Evolutionary conservation across 78 protist species (phyloP).

Genomic region (Dictyostelium purpureum): DNA sequence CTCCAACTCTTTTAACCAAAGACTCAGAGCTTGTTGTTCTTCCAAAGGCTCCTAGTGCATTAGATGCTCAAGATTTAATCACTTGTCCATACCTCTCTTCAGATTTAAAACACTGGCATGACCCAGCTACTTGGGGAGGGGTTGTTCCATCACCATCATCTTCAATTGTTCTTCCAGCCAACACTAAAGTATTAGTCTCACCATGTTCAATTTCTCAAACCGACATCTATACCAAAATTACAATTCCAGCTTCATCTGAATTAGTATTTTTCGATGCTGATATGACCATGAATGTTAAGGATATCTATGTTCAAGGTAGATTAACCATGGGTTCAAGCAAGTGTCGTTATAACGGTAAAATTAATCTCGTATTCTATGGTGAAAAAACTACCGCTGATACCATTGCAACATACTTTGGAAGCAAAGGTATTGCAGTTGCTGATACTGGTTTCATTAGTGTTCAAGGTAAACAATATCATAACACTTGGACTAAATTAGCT

Average conservation of each 20-base stretch:
- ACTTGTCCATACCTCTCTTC: constrained; percentile 38
- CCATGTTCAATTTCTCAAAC: constrained; percentile 46
- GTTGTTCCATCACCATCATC: constrained; percentile 33
- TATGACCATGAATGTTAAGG: constrained; percentile 25
- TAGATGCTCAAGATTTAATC: neutral
- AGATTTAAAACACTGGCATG: constrained; percentile 62
- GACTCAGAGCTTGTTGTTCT: constrained; percentile 4
- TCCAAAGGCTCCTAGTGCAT: neutral
- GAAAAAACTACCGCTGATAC: constrained; percentile 11
- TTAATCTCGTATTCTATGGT: constrained; percentile 50
- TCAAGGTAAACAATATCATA: constrained; percentile 78
- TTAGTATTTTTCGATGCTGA: constrained; percentile 36
- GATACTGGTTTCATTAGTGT: constrained; percentile 29
- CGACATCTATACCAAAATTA: constrained; percentile 15
- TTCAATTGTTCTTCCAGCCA: constrained; percentile 34
- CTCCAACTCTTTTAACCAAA: neutral
- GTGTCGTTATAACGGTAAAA: constrained; percentile 27
- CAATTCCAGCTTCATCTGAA: constrained; percentile 16
- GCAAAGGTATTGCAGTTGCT: constrained; percentile 78
- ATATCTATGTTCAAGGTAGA: constrained; percentile 44
- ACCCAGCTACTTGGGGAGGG: constrained; percentile 70
- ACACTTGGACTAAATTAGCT: constrained; percentile 84
- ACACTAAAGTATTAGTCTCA: constrained; percentile 29
- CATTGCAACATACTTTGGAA: constrained; percentile 21
- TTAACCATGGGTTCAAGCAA: constrained; percentile 42